Percentiles rank a stretch among this genome's conserved stretches.
phyloP scores from a whole-genome alignment of 257 asterid species.

The Nicotiana paniculata region DNA sequence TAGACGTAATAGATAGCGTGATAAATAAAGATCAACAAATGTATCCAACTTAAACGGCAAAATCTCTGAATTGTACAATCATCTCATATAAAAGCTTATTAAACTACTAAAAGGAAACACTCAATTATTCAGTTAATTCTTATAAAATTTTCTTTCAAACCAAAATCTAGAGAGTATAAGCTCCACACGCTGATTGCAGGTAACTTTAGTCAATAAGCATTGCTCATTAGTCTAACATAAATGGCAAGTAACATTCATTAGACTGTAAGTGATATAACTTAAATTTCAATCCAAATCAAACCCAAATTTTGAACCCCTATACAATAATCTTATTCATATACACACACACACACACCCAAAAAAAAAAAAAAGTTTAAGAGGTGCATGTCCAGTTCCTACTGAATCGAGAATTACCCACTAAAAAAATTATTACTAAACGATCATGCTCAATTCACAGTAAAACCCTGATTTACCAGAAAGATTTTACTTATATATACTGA shows the following conservation, averaged over 20 bases:
- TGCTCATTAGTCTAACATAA: too few relatives aligned
- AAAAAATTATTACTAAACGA: neutral
- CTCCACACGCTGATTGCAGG: too few relatives aligned
- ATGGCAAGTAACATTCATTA: too few relatives aligned
- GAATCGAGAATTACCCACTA: neutral
- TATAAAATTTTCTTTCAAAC: too few relatives aligned
- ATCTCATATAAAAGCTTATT: neutral
- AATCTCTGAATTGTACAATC: neutral
- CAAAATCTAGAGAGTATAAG: too few relatives aligned
- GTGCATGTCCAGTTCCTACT: neutral
- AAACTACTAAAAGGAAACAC: neutral
- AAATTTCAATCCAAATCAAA: neutral
- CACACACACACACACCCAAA: neutral
- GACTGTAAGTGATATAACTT: too few relatives aligned
- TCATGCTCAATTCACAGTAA: neutral
- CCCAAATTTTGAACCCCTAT: too few relatives aligned
- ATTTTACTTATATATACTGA: too few relatives aligned
- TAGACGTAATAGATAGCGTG: neutral
- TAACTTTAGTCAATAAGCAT: too few relatives aligned
- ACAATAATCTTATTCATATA: neutral
- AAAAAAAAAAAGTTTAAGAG: neutral
- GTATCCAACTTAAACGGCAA: neutral
- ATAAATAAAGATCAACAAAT: neutral
- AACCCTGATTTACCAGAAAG: too few relatives aligned
- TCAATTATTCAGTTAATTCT: neutral